phyloP scores from a whole-genome alignment of 2,329 filamentous ascomycete species.

The Pezicula rhizophila region DNA sequence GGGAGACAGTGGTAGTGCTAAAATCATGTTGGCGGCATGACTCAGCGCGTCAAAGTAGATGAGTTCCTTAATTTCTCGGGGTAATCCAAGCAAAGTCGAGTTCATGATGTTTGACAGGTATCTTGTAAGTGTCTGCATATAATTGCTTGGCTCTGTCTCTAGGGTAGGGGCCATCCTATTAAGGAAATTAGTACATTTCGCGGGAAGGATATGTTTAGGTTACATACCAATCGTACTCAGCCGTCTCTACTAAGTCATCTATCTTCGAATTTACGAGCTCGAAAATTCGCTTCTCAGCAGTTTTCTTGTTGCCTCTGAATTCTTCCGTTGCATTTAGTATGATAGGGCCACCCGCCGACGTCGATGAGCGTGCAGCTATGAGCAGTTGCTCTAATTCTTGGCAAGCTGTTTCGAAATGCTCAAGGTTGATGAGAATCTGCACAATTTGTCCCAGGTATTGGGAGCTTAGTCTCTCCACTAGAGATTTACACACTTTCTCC shows the following conservation, averaged over 20 bases:
- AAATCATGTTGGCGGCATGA: conserved; percentile 80
- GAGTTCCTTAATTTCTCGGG: conserved; percentile 90
- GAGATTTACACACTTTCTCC: conserved; percentile 81
- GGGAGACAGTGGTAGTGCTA: conserved; percentile 56
- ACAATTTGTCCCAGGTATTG: conserved; percentile 98
- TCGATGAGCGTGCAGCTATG: conserved; percentile 76
- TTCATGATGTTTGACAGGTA: conserved; percentile 97
- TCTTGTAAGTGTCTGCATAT: conserved; percentile 89
- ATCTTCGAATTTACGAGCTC: conserved; percentile 99
- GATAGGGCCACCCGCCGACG: conserved; percentile 73
- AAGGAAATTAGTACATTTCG: conserved; percentile 18
- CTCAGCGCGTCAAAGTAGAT: conserved; percentile 96
- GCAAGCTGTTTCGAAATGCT: conserved; percentile 94
- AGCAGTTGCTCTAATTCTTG: conserved; percentile 82
- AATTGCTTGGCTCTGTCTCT: conserved; percentile 73
- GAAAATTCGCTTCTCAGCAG: conserved; percentile 94
- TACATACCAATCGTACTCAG: conserved; percentile 85
- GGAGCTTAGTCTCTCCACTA: conserved; percentile 81
- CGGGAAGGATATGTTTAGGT: background rate
- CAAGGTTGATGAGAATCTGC: conserved; percentile 94
- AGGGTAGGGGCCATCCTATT: conserved; percentile 49
- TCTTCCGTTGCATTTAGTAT: conserved; percentile 76
- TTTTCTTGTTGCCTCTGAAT: conserved; percentile 88
- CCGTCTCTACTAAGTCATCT: conserved; percentile 92
- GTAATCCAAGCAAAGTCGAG: conserved; percentile 86